Conservation (phyloP, 768 basidiomycete species). For the Hydnomerulius pinastri region DNA sequence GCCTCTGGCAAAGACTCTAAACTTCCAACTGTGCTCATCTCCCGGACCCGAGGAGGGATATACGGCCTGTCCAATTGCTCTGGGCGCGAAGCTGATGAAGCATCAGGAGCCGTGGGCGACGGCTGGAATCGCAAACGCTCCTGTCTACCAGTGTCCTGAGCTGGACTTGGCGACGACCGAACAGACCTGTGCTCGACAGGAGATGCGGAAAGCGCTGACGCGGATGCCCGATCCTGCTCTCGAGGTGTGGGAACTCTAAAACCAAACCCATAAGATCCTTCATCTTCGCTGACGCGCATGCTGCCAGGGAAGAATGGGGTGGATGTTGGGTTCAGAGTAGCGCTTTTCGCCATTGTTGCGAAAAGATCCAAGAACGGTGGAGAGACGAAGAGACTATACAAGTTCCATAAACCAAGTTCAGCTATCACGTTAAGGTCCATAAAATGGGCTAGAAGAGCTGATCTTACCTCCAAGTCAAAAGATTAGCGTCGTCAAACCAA, state of each 20-base stretch:
- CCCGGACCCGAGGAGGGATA: slow-evolving; percentile 44
- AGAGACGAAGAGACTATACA: slow-evolving; percentile 27
- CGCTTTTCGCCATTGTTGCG: slow-evolving; percentile 69
- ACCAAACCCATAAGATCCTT: slow-evolving; percentile 44
- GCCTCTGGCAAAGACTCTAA: slow-evolving; percentile 57
- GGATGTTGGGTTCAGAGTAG: slow-evolving; percentile 77
- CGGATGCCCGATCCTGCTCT: slow-evolving; percentile 46
- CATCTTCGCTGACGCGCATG: slow-evolving; percentile 58
- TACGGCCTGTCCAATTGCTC: slow-evolving; percentile 47
- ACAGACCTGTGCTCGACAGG: slow-evolving; percentile 67
- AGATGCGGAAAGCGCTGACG: slow-evolving; percentile 59
- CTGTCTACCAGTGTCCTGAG: slow-evolving; percentile 35
- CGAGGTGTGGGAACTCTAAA: slow-evolving; percentile 50
- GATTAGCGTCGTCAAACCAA: slow-evolving; percentile 15
- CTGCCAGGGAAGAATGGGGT: slow-evolving; percentile 81
- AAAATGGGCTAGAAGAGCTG: slow-evolving; percentile 1
- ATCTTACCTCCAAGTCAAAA: slow-evolving; percentile 24
- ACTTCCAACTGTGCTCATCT: slow-evolving; percentile 50
- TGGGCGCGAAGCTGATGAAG: slow-evolving; percentile 50
- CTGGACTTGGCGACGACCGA: slow-evolving; percentile 70
- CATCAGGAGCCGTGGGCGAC: slow-evolving; percentile 40
- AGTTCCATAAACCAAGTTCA: slow-evolving; percentile 2
- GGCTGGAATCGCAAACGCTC: slow-evolving; percentile 36
- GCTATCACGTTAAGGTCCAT: neutral
- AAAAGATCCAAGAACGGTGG: slow-evolving; percentile 10